phyloP scores from a whole-genome alignment of 176 grass and related monocot species.

The Oryza rufipogon region DNA sequence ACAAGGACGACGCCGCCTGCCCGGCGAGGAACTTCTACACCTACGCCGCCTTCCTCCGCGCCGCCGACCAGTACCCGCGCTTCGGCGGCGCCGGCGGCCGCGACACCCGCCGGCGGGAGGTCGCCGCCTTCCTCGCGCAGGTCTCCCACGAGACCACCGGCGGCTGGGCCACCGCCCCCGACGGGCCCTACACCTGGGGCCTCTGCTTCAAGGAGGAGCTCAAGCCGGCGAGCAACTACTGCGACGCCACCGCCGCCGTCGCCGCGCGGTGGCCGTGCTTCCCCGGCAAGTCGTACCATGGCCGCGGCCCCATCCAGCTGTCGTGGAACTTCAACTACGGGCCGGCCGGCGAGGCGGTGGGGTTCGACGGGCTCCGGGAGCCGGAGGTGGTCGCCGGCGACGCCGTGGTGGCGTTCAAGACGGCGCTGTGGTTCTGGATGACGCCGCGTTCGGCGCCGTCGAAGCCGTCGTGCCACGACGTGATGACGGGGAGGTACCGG shows the following conservation, averaged over 20 bases:
- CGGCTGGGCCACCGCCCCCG: constrained; percentile 75
- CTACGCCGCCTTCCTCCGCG: constrained; percentile 63
- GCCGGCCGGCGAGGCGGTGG: constrained; percentile 58
- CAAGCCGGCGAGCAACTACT: constrained; percentile 54
- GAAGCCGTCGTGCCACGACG: constrained; percentile 86
- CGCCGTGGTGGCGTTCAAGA: constrained; percentile 53
- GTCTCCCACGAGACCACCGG: constrained; percentile 86
- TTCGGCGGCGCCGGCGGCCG: constrained; percentile 48
- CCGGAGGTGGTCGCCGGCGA: constrained; percentile 56
- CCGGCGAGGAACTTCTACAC: constrained; percentile 69
- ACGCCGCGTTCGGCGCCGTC: constrained; percentile 42
- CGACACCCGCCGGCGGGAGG: constrained; percentile 54
- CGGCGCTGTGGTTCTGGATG: constrained; percentile 92
- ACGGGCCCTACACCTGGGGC: constrained; percentile 72
- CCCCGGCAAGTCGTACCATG: constrained; percentile 66
- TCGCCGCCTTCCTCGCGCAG: constrained; percentile 82
- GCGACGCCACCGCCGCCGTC: constrained; percentile 35
- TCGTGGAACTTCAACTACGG: constrained; percentile 96
- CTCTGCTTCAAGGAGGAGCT: constrained; percentile 86
- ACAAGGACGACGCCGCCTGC: constrained; percentile 71
- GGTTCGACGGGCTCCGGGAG: constrained; percentile 56
- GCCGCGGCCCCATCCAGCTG: constrained; percentile 85
- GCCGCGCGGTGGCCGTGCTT: constrained; percentile 57
- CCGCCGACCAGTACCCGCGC: constrained; percentile 48
- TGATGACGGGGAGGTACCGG: constrained; percentile 62